Evolutionary conservation across 768 basidiomycete species (phyloP).

Genomic region (Tricholomella constricta): DNA sequence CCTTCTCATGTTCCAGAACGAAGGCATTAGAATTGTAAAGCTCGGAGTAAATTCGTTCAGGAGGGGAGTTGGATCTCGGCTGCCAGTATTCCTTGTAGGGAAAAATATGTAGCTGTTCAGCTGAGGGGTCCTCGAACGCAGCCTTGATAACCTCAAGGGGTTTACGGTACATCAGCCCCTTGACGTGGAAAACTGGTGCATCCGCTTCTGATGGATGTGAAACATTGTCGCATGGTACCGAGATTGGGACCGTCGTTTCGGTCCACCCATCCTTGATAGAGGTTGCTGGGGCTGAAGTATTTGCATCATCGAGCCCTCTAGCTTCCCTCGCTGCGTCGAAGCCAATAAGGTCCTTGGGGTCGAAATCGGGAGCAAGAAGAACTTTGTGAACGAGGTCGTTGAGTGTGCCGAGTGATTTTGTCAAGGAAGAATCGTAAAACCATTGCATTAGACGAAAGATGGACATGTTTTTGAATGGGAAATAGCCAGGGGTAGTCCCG

Average conservation of each 20-base stretch:
- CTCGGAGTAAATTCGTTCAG: background rate
- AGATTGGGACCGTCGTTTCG: slow-evolving; percentile 20
- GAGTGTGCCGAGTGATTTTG: slow-evolving; percentile 24
- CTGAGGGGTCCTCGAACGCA: slow-evolving; percentile 14
- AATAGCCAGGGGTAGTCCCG: background rate
- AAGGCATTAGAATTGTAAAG: background rate
- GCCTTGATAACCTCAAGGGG: slow-evolving; percentile 25
- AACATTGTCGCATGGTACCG: slow-evolving; percentile 19
- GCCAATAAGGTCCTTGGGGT: slow-evolving; percentile 15
- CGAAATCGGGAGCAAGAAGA: slow-evolving; percentile 24
- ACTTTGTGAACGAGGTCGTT: slow-evolving; percentile 26
- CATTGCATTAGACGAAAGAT: slow-evolving; percentile 24
- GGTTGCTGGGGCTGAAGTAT: background rate
- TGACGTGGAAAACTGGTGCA: slow-evolving; percentile 32
- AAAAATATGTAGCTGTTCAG: slow-evolving; percentile 9
- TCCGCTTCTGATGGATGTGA: slow-evolving; percentile 21
- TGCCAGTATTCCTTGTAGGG: slow-evolving; percentile 21
- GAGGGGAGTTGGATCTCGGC: slow-evolving; percentile 1
- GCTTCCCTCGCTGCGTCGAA: slow-evolving; percentile 22
- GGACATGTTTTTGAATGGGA: slow-evolving; percentile 24
- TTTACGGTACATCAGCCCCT: slow-evolving; percentile 25
- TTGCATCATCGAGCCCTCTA: slow-evolving; percentile 16
- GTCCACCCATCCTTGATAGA: slow-evolving; percentile 22
- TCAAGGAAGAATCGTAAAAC: slow-evolving; percentile 17
- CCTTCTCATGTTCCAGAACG: background rate